A percentile compares a stretch with the other conserved stretches of the same genome.
phyloP scores from a whole-genome alignment of 441 rosid species.

The Omphalea diandra region DNA sequence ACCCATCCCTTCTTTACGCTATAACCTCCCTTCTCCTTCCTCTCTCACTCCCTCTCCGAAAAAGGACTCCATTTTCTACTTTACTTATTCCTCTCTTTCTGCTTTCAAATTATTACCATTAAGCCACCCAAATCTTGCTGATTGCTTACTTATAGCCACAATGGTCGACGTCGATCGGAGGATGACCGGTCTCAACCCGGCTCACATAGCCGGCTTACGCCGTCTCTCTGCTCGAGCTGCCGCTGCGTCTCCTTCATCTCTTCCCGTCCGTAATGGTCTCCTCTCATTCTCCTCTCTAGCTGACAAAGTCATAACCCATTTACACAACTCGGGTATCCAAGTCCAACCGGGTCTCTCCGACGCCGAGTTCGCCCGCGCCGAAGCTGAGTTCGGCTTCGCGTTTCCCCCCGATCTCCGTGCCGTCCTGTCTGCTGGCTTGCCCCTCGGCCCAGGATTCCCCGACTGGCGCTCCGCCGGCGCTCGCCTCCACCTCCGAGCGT shows the following conservation, averaged over 20 bases:
- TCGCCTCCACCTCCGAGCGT: constrained; percentile 77
- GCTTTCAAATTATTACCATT: not conserved
- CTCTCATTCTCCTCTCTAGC: constrained; percentile 71
- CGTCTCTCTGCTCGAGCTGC: constrained; percentile 96
- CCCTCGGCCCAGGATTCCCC: constrained; percentile 82
- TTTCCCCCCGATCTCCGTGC: constrained; percentile 96
- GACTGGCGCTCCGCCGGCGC: constrained; percentile 88
- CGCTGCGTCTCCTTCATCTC: constrained; percentile 49
- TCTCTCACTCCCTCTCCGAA: not conserved
- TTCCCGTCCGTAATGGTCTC: constrained; percentile 61
- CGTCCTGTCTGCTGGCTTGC: constrained; percentile 80
- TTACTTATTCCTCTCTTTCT: not conserved
- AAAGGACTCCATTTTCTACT: constrained; percentile 8
- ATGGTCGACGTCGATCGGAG: constrained; percentile 99
- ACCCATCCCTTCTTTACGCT: not conserved
- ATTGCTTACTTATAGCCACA: constrained; percentile 3
- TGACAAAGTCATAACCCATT: constrained; percentile 68
- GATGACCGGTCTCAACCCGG: constrained; percentile 84
- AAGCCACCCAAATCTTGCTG: not conserved
- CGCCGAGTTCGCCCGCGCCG: constrained; percentile 84
- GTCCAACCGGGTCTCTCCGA: constrained; percentile 85
- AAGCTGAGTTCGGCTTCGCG: constrained; percentile 84
- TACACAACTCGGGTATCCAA: constrained; percentile 59
- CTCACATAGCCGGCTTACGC: constrained; percentile 88
- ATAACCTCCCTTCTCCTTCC: constrained; percentile 1